Conservation (phyloP, 148 eudicot genomes). For the Camellia lanceoleosa region DNA sequence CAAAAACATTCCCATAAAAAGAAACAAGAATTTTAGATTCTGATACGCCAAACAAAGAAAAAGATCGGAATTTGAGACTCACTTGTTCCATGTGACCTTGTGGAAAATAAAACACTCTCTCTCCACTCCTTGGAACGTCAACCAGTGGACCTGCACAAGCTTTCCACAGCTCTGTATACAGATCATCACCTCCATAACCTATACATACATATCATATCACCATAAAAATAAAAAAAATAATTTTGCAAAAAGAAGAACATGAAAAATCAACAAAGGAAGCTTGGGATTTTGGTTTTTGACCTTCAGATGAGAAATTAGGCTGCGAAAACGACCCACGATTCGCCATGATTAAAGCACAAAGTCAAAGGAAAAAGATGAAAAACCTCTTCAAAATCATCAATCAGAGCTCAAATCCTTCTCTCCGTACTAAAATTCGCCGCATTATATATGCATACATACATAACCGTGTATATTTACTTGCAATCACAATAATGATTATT, state of each 20-base stretch:
- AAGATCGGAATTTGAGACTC: constrained; percentile 19
- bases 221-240: neutral
- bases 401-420: neutral
- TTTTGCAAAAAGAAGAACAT: neutral
- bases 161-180: constrained; percentile 78
- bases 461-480: neutral
- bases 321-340: constrained; percentile 42
- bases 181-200: constrained; percentile 34
- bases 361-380: neutral
- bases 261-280: neutral
- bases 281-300: constrained; percentile 14
- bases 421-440: constrained; percentile 8
- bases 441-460: neutral
- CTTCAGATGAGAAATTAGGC: constrained; percentile 36
- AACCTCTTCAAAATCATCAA: constrained; percentile 19
- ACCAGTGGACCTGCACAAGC: constrained; percentile 96
- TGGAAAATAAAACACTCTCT: constrained; percentile 83
- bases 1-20: constrained; percentile 2
- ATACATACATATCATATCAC: neutral
- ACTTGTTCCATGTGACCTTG: constrained; percentile 98
- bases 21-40: neutral
- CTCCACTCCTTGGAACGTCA: constrained; percentile 56
- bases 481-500: neutral
- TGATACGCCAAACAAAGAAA: neutral
- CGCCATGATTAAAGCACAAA: constrained; percentile 29